Evolutionary conservation across 2,329 filamentous ascomycete genomes (phyloP), one percentile per base, ranked within the genome.

Genomic region (Ceratocystis harringtonii): DNA sequence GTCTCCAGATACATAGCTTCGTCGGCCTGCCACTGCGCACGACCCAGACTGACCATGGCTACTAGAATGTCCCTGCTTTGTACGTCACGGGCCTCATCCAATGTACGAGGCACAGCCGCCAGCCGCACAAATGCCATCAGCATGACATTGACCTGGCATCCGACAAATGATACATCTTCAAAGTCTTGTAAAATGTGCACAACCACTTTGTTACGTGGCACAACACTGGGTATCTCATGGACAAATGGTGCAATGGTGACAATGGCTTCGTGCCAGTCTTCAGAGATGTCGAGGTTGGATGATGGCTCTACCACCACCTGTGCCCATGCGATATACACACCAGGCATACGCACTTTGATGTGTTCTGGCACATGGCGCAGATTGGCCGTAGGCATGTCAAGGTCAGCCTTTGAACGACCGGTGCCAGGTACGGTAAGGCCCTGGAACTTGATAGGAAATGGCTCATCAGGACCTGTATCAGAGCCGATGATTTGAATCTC

Each of bases 311-410:
- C 73, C 1, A 78, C 68, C 1, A 83, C 70, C 0, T 78, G 74
- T 0, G 79, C 81, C 85, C 86, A 89, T 2, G 83, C 85, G 48
- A 86, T 83, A 70, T 85, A 89, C 5, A 85, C 78, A 0, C 86
- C 86, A 12, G 76, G 74, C 62, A 88, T 76, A 2, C 80, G 78
- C 68, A 81, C 74, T 25, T 78, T 75, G 50, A 86, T 72, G 43
- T 81, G 77, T 30, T 80, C 79, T 0, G 81, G 76, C 0, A 86
- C 75, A 8, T 76, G 78, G 0, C 70, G 70, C 1, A 88, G 72
- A 67, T 80, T 84, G 0, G 83, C 79, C 0, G 80, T 83, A 0
- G 83, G 81, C 1, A 80, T 74, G 0, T 78, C 78, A 5, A 79
- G 73, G 45, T 78, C 73, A 10, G 70, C 68, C 2, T 70, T 71